These are phyloP conservation scores for Penicillium sp. DNA, from an alignment of 2,329 filamentous ascomycete species.

Conservation along the genomic window DNA sequence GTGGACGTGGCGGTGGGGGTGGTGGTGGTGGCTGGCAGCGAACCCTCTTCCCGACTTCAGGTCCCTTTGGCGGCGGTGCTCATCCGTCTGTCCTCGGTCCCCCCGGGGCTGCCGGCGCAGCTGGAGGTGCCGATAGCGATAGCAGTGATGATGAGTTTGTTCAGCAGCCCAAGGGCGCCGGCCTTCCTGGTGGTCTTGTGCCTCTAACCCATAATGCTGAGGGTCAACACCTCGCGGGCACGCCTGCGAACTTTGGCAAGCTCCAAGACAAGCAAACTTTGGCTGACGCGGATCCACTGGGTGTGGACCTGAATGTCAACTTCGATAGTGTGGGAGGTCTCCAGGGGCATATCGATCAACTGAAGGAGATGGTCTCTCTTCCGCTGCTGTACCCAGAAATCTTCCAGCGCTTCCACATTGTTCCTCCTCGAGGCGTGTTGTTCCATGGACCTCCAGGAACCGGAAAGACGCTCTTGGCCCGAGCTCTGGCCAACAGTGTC, in stretches of 20 bases:
- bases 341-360: conserved; percentile 88
- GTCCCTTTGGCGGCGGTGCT: conserved; percentile 84
- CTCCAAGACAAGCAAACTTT: conserved; percentile 89
- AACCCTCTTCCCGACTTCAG: conserved; percentile 82
- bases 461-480: conserved; percentile 93
- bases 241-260: conserved; percentile 83
- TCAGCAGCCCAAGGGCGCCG: conserved; percentile 56
- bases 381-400: conserved; percentile 93
- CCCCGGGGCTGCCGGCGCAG: conserved; percentile 66
- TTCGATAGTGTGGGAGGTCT: conserved; percentile 93
- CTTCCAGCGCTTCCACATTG: conserved; percentile 87
- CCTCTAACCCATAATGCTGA: conserved; percentile 57
- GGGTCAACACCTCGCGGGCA: conserved; percentile 57
- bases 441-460: conserved; percentile 98
- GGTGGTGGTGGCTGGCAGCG: conserved; percentile 64
- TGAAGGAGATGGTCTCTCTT: conserved; percentile 98
- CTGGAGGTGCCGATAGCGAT: conserved; percentile 83
- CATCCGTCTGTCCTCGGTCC: conserved; percentile 70
- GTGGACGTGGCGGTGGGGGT: conserved; percentile 60
- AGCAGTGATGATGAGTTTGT: conserved; percentile 91
- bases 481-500: conserved; percentile 87
- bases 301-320: conserved; percentile 87
- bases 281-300: conserved; percentile 90
- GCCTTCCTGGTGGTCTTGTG: conserved; percentile 49
- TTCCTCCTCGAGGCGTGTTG: conserved; percentile 87